Evolutionary conservation across 2,329 filamentous ascomycete genomes (phyloP), one percentile per base, ranked within the genome.

Genomic region (Fusarium poae): DNA sequence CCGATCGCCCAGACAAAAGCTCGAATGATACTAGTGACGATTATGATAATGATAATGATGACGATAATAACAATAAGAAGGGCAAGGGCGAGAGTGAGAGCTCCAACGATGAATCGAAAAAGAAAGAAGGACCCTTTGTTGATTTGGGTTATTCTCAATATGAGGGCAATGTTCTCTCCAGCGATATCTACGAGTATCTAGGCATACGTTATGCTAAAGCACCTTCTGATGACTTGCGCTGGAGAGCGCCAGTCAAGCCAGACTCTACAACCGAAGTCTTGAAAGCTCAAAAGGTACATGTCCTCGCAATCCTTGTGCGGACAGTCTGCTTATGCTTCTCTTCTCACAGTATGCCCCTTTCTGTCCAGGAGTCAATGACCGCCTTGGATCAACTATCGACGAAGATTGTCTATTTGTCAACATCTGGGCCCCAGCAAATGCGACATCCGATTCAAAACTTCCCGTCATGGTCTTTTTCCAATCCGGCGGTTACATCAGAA

Each of bases 201-300:
- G 83, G 83, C 15, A 77, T 84, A 74, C 83, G 85, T 43, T 88
- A 83, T 72, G 86, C 86, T 13, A 79, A 81, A 16, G 78, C 85
- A n/a, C 85, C 86, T 7, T 57, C 83, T 1, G 83, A 81, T 3
- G 77, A 85, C 39, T 76, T 86, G 34, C 80, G 86, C 54, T 88
- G 84, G 79, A 77, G 82, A 27, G 82, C 84, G 20, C 86, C 86
- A 1, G 75, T 79, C 18, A 77, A 81, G 34, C 85, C 85, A 5
- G 75, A 74, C 4, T 75, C 61, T 5, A 72, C 75, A 13, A 62
- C 73, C 1, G 71, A 67, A 4, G 72, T 78, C 1, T 79, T 82
- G 74, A 72, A 79, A 57, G 78, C 81, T 18, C 70, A 79, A 57
- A 44, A 76, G 69, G 78, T 81, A 72, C 53, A 42, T 8, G 2